Conservation (phyloP, 176 grass and related monocot genomes). For the Oryza coarctata region DNA sequence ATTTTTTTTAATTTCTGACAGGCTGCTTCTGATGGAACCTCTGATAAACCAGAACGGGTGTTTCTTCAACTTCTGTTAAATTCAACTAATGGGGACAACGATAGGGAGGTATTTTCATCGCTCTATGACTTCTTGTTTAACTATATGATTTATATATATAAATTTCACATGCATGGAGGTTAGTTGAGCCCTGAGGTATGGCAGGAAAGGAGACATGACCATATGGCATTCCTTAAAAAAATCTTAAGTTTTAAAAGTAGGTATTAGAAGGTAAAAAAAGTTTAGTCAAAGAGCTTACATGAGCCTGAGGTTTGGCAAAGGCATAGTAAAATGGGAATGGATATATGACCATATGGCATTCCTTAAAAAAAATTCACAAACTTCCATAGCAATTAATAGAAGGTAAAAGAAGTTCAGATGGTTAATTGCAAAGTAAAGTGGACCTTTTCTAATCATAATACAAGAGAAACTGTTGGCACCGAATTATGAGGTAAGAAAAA, state of each 20-base stretch:
- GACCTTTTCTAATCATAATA: too few species aligned
- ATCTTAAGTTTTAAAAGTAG: background rate
- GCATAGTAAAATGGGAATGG: background rate
- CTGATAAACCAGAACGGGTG: slow-evolving; percentile 51
- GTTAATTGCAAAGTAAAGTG: background rate
- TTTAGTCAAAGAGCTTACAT: background rate
- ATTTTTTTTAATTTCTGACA: slow-evolving; percentile 42
- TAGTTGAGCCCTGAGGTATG: slow-evolving; percentile 22
- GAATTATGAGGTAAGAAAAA: background rate
- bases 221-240: background rate
- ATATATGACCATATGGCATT: background rate
- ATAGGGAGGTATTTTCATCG: slow-evolving; percentile 56
- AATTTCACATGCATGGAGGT: slow-evolving; percentile 16
- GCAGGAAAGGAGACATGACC: background rate
- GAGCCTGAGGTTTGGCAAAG: background rate
- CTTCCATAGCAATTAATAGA: too few species aligned
- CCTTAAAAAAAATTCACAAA: background rate
- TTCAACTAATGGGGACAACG: slow-evolving; percentile 42
- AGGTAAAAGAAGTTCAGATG: too few species aligned
- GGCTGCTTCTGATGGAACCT: slow-evolving; percentile 70
- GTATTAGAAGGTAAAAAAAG: background rate
- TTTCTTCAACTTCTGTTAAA: slow-evolving; percentile 83
- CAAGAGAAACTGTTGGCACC: background rate
- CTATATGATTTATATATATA: slow-evolving; percentile 12
- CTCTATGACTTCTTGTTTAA: slow-evolving; percentile 19